phyloP scores from a whole-genome alignment of 176 grass and related monocot species.

The Saccharum spontaneum region DNA sequence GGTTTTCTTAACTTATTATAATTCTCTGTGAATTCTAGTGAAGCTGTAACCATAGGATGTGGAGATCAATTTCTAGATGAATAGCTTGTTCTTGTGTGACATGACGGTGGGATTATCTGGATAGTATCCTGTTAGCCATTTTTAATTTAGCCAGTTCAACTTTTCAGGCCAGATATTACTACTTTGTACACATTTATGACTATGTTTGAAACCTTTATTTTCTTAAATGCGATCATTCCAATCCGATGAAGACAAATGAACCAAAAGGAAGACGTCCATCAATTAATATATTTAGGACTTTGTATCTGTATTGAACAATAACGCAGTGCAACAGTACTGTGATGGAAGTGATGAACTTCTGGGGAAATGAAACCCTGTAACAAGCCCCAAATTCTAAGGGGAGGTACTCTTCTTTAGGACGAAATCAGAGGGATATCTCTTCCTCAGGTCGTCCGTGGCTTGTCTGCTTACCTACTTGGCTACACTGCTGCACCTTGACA shows the following conservation, averaged over 20 bases:
- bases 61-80: background rate
- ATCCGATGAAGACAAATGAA: background rate
- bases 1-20: background rate
- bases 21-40: background rate
- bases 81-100: background rate
- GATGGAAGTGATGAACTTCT: background rate
- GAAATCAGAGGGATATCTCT: background rate
- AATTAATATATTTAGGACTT: background rate
- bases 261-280: background rate
- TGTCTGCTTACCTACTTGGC: background rate
- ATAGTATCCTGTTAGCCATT: background rate
- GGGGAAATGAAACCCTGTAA: background rate
- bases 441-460: background rate
- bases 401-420: background rate
- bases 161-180: conserved; percentile 6
- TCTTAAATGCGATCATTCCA: background rate
- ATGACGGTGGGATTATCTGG: background rate
- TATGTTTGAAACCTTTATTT: background rate
- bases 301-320: conserved; percentile 1
- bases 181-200: conserved; percentile 5
- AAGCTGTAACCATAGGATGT: background rate
- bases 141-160: background rate
- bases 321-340: background rate
- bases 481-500: background rate
- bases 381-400: background rate